Percentiles rank a stretch among this genome's conserved stretches.
Evolutionary conservation across 1,284 basidiomycete species (phyloP).

Genomic region (Microbotryomycetes sp.): DNA sequence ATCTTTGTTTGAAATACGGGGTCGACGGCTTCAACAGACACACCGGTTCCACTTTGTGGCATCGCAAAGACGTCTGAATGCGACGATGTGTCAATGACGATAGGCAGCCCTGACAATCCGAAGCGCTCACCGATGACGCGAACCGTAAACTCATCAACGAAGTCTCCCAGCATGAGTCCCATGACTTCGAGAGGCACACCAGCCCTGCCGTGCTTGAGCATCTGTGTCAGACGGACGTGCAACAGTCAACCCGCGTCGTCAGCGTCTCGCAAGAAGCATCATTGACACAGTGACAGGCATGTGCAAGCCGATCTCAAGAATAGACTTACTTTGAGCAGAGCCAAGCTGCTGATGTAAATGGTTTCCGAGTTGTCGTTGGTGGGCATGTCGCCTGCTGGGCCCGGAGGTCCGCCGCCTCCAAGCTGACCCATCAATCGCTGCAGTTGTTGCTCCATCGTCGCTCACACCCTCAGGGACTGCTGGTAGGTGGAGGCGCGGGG

Average conservation of each 20-base stretch:
- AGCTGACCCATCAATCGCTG: constrained; percentile 23
- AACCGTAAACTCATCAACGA: constrained; percentile 97
- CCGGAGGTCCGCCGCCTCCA: constrained; percentile 14
- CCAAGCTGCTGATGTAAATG: constrained; percentile 90
- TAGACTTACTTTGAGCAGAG: constrained; percentile 70
- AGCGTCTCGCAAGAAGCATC: background rate
- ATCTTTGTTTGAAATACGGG: constrained; percentile 98
- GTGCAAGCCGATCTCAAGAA: no score
- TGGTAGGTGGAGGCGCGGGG: no score
- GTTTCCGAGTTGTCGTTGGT: constrained; percentile 61
- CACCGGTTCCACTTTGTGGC: constrained; percentile 98
- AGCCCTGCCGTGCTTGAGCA: constrained; percentile 98
- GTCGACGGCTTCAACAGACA: constrained; percentile 98
- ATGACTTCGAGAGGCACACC: constrained; percentile 99
- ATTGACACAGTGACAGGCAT: background rate
- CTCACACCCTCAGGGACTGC: background rate
- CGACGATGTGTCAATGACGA: background rate
- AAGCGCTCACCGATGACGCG: constrained; percentile 17
- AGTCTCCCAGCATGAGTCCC: constrained; percentile 98
- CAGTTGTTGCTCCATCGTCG: constrained; percentile 1
- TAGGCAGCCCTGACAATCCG: background rate
- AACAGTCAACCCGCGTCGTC: constrained; percentile 2
- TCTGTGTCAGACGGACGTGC: constrained; percentile 50
- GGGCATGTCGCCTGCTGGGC: constrained; percentile 15
- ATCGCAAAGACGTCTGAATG: constrained; percentile 88